A percentile compares a stretch with the other conserved stretches of the same genome.
These are phyloP conservation scores for Heritiera littoralis DNA, from an alignment of 345 rosid genomes.

Conservation along the genomic window DNA sequence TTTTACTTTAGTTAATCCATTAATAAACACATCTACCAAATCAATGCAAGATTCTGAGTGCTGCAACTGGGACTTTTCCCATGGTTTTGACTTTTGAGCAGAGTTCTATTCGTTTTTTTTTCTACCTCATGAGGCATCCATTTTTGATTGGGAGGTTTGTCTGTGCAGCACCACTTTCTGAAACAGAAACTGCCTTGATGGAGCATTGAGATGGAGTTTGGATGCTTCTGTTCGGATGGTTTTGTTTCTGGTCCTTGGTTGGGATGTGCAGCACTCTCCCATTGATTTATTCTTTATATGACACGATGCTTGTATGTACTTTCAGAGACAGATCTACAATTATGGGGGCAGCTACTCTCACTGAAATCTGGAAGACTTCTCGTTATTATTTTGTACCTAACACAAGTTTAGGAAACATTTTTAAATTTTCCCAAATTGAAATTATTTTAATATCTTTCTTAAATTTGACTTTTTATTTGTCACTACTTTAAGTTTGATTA, in stretches of 20 bases:
- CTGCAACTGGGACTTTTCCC: background rate
- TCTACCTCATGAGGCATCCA: background rate
- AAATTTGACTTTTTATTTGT: no score
- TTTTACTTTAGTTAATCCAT: background rate
- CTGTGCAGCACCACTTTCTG: constrained; percentile 79
- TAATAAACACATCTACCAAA: background rate
- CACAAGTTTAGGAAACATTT: background rate
- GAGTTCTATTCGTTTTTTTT: background rate
- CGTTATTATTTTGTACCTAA: constrained; percentile 5
- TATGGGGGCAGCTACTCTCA: background rate
- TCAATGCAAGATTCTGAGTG: background rate
- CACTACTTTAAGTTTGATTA: background rate
- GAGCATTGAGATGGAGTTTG: constrained; percentile 48
- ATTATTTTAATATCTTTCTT: background rate
- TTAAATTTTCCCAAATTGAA: background rate
- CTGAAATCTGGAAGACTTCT: constrained; percentile 1
- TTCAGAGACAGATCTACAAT: background rate
- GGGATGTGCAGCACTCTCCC: constrained; percentile 30
- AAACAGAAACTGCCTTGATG: constrained; percentile 81
- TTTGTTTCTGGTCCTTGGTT: constrained; percentile 24
- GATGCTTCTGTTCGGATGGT: constrained; percentile 24
- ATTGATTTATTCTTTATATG: constrained; percentile 20
- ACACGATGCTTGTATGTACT: constrained; percentile 26
- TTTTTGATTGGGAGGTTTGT: constrained; percentile 16
- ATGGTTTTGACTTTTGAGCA: constrained; percentile 5